phyloP scores from a whole-genome alignment of 176 grass and related monocot genomes.

The Hordeum marinum region DNA sequence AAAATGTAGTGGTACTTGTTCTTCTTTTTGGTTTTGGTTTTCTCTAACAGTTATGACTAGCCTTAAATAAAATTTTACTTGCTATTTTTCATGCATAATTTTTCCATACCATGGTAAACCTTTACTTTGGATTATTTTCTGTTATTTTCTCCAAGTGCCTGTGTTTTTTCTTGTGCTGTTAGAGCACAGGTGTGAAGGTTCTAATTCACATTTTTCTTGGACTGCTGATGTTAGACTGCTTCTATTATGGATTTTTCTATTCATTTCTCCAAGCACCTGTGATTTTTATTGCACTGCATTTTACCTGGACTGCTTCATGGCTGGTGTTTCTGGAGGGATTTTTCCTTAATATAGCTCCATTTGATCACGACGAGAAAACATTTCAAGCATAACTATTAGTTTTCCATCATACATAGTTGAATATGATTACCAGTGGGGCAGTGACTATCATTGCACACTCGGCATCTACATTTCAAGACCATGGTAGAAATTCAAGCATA shows the following conservation, averaged over 20 bases:
- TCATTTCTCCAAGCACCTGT: background rate
- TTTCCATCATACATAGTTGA: background rate
- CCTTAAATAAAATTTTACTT: background rate
- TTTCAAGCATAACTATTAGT: background rate
- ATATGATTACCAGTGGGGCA: background rate
- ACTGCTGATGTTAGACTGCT: background rate
- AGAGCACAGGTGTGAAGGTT: background rate
- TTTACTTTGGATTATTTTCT: background rate
- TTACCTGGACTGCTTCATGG: background rate
- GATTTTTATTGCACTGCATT: background rate
- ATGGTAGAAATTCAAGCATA: background rate
- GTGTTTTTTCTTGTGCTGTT: background rate
- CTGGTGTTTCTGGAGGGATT: background rate
- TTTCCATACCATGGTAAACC: background rate
- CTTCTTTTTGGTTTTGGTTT: constrained; percentile 29
- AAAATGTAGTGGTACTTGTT: constrained; percentile 89
- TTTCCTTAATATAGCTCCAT: background rate
- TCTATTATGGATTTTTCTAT: background rate
- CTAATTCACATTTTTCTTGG: background rate
- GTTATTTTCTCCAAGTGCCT: background rate
- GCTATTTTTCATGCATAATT: background rate
- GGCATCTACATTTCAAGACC: background rate
- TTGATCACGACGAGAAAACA: background rate
- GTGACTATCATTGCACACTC: background rate
- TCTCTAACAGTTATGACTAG: background rate